Conservation (phyloP, 345 rosid species). For the Eucalyptus paniculata region DNA sequence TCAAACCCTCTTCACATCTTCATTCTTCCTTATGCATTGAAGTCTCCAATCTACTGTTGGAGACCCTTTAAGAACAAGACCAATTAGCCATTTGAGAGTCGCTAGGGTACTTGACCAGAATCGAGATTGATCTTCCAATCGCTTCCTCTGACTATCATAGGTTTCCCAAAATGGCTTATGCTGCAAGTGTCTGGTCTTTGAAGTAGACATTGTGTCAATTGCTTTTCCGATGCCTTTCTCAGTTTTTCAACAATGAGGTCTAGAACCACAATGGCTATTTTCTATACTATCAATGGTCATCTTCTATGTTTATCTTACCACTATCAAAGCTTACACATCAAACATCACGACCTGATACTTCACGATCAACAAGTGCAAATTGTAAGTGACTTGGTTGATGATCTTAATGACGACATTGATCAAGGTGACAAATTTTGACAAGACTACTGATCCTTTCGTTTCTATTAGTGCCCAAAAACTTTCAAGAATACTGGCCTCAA, state of each 20-base stretch:
- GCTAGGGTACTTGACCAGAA: neutral
- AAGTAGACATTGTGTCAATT: neutral
- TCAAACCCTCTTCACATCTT: neutral
- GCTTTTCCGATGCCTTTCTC: neutral
- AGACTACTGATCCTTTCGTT: neutral
- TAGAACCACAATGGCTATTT: neutral
- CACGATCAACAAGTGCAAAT: neutral
- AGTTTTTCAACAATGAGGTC: neutral
- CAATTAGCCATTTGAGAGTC: neutral
- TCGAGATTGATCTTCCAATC: neutral
- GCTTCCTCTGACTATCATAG: neutral
- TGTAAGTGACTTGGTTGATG: neutral
- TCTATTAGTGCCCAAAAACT: neutral
- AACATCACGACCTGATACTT: neutral
- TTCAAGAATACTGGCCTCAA: neutral
- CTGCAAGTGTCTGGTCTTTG: neutral
- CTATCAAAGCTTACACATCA: neutral
- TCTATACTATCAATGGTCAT: too few relatives aligned
- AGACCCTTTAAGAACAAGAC: neutral
- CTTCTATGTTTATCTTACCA: neutral
- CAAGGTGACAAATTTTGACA: neutral
- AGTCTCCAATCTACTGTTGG: neutral
- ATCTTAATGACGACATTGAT: neutral
- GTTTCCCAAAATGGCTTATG: neutral
- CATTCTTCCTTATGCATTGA: neutral